Evolutionary conservation across 2,329 filamentous ascomycete species (phyloP), one percentile per base, ranked within the genome.

Genomic region (Trichoderma polysporum): DNA sequence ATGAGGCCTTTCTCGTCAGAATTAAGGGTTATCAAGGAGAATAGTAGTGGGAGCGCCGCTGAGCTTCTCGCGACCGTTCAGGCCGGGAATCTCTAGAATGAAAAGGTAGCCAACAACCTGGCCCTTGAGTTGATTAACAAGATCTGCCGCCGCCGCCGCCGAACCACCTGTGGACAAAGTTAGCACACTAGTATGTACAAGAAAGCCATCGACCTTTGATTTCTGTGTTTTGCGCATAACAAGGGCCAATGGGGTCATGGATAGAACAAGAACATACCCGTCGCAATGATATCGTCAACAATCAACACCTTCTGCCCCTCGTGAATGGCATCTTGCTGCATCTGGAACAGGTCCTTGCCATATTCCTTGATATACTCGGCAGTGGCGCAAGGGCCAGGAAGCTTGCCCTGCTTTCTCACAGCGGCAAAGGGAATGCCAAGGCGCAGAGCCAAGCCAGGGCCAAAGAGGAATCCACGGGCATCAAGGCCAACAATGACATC

Each of bases 241-340:
- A 22, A 64, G 59, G 67, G 54, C 64, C 61, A 47, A 35, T 47
- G 29, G 41, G 19, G 19, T 47, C 57, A 27, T 3, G 9, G 15
- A 61, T 27, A 8, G 2, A 10, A 45, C 12, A 10, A 19, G n/a
- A 59, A 81, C 90, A 79, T 84, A 97, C 94, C 94, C 71, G 95
- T 99, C 66, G 95, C 95, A 82, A 99, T 98, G 76, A 99, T 97
- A 79, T 99, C 95, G 79, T 99, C 95, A 35, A 99, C 93, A 71
- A 99, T 86, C 69, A 99, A 83, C 67, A 97, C 94, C 79, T 90
- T 94, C 82, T 97, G 92, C 39, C 94, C 94, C 60, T 88, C 85
- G 81, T 91, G 90, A 75, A 99, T 90, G 52, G 90, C 90, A 79
- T 91, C 93, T 72, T 86, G 83, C 84, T 99, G 95, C 84, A 99